Conservation (phyloP, 1,284 basidiomycete genomes). For the Cryptococcus sp. region DNA sequence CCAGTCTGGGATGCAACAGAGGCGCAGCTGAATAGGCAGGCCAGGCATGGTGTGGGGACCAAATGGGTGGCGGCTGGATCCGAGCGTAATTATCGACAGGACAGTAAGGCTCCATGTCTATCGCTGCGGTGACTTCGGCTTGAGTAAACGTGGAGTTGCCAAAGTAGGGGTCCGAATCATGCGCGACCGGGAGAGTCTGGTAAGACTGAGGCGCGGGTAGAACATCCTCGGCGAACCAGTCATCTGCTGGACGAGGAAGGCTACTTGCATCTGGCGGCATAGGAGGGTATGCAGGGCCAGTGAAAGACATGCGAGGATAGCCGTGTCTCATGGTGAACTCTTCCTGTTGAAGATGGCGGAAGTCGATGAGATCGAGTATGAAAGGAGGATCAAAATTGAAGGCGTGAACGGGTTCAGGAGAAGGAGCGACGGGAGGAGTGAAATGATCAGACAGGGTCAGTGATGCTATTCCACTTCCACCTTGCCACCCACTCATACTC, state of each 20-base stretch:
- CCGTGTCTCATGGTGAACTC: slow-evolving; percentile 11
- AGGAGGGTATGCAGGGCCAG: slow-evolving; percentile 15
- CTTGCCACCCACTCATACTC: neutral
- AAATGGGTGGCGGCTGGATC: neutral
- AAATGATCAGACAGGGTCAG: slow-evolving; percentile 1
- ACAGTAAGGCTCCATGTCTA: neutral
- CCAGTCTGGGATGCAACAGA: slow-evolving; percentile 12
- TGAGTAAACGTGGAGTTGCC: neutral
- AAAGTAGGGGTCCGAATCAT: too few species aligned
- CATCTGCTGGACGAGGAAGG: slow-evolving; percentile 11
- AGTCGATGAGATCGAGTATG: slow-evolving; percentile 9
- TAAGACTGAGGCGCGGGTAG: neutral
- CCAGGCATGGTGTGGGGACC: slow-evolving; percentile 16
- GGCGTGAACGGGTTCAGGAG: slow-evolving; percentile 1
- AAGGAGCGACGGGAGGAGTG: slow-evolving; percentile 4
- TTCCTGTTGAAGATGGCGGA: slow-evolving; percentile 7
- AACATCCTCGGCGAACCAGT: slow-evolving; percentile 10
- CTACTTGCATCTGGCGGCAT: slow-evolving; percentile 15
- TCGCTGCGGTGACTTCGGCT: neutral
- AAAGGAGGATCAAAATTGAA: slow-evolving; percentile 12
- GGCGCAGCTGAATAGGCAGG: slow-evolving; percentile 7
- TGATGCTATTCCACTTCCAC: neutral
- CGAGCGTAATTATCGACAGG: neutral
- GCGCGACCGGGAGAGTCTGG: too few species aligned
- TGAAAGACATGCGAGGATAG: slow-evolving; percentile 14